Conservation (phyloP, 495 filamentous ascomycete species). For the Xylaria telfairii region DNA sequence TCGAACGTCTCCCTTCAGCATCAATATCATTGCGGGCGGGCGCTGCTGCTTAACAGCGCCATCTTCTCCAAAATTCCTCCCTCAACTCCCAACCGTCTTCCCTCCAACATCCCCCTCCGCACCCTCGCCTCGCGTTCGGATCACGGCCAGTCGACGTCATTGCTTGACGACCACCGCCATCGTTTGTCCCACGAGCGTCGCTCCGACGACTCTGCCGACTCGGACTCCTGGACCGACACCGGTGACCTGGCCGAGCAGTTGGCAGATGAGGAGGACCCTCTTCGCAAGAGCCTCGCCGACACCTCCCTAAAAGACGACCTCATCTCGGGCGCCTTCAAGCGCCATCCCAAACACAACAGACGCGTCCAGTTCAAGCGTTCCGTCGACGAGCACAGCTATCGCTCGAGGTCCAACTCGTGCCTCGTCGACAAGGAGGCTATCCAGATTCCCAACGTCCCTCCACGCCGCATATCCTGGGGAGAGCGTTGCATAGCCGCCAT, state of each 20-base stretch:
- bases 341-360: slow-evolving; percentile 47
- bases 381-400: slow-evolving; percentile 40
- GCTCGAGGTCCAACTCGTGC: slow-evolving; percentile 40
- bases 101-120: slow-evolving; percentile 68
- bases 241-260: slow-evolving; percentile 93
- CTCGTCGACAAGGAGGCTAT: slow-evolving; percentile 81
- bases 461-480: slow-evolving; percentile 63
- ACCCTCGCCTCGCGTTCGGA: slow-evolving; percentile 53
- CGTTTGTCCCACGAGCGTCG: slow-evolving; percentile 50
- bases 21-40: slow-evolving; percentile 51
- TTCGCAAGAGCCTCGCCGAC: slow-evolving; percentile 67
- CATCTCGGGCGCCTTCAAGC: slow-evolving; percentile 54
- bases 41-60: slow-evolving; percentile 68
- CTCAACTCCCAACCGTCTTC: slow-evolving; percentile 55
- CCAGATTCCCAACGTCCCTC: slow-evolving; percentile 72
- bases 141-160: slow-evolving; percentile 47
- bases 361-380: slow-evolving; percentile 54
- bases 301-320: slow-evolving; percentile 64
- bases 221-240: slow-evolving; percentile 88
- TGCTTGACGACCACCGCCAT: slow-evolving; percentile 46
- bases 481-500: slow-evolving; percentile 76
- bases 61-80: slow-evolving; percentile 63
- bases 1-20: slow-evolving; percentile 35
- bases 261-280: slow-evolving; percentile 78
- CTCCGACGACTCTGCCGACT: slow-evolving; percentile 68